Base-by-base conservation (phyloP, 352 stramenopile genomes). In the Pythium dissotocum region DNA sequence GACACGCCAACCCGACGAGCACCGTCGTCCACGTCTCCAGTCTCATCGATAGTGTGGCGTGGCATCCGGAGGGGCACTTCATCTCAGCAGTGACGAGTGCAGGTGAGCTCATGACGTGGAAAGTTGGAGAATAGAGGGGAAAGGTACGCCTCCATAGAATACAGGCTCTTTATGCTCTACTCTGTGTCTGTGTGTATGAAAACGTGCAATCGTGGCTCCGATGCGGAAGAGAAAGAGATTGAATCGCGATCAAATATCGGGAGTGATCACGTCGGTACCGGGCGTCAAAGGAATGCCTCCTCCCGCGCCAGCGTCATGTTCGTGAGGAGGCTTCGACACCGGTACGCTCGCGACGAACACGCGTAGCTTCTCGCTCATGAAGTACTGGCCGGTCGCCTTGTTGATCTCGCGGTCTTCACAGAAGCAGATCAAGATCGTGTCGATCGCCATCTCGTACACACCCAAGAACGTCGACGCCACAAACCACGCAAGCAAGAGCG, bases 391-490 rank as follows among this genome's bases (percentile, higher is more conserved):
- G 5, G 70, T 80, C 0, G 77, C 76, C 24, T 89, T 88, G 72
- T 96, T 96, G 18, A 82, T 52, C 60, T 91, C 73, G 42, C 67
- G 59, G 76, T 99, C 97, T n/a, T 97, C 95, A 54, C 98, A 97
- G 63, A 99, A 99, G 76, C 95, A 99, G 53, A 98, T 85, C 54
- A 99, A 75, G 24, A 99, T 97, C 9, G 93, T 98, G 60, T 96
- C 88, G 63, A 99, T 98, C 26, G 87, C 87, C 54, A 98, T 94
- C 56, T 97, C 91, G 75, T 98, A 99, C 14, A 98, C 87, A 57
- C 94, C 88, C 57, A 97, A 87, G 71, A 99, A 99, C 4, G 80
- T 72, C 14, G 82, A 91, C 5, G 76, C 72, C 24, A 91, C 79
- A 70, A 99, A 97, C 79, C 92, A 99, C n/a, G 93, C 83, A 30